These are phyloP conservation scores for Tricharina praecox DNA, from an alignment of 495 filamentous ascomycete species.

Conservation along the genomic window DNA sequence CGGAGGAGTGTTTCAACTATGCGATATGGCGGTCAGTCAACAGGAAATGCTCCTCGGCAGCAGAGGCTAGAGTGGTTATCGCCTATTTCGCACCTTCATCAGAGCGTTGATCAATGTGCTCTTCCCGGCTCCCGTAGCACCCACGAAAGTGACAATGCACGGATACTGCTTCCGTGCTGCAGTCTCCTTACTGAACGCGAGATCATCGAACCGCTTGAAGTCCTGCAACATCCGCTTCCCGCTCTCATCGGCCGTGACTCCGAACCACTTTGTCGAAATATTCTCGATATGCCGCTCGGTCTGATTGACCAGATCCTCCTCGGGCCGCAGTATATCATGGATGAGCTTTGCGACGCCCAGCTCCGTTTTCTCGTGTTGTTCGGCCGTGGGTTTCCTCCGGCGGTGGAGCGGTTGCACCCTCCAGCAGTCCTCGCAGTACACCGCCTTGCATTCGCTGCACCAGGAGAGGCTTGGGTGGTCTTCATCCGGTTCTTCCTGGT, in stretches of 20 bases:
- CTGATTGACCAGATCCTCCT: conserved; percentile 5
- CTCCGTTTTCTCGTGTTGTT: conserved; percentile 18
- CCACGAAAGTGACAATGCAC: conserved; percentile 31
- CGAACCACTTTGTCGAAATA: conserved; percentile 21
- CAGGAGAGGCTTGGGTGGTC: conserved; percentile 1
- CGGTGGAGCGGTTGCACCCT: neutral
- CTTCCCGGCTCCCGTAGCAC: conserved; percentile 39
- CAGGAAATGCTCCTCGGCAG: neutral
- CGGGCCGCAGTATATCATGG: conserved; percentile 12
- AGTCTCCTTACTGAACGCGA: conserved; percentile 7
- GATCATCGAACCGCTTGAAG: conserved; percentile 2
- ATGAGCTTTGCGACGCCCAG: conserved; percentile 17
- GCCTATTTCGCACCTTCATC: neutral
- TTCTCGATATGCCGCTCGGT: conserved; percentile 13
- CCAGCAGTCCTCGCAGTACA: conserved; percentile 7
- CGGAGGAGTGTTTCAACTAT: neutral
- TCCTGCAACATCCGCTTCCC: conserved; percentile 3
- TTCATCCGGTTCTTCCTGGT: no score
- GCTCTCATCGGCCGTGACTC: conserved; percentile 7
- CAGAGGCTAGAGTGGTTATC: no score
- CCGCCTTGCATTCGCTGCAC: conserved; percentile 6
- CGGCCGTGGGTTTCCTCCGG: neutral
- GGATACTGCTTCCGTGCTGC: conserved; percentile 22
- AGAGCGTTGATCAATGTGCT: conserved; percentile 34
- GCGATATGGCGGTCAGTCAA: neutral